Percentiles rank a stretch among this genome's conserved stretches.
Evolutionary conservation across 495 filamentous ascomycete genomes (phyloP).

Genomic region (Penicillium cosmopolitanum): DNA sequence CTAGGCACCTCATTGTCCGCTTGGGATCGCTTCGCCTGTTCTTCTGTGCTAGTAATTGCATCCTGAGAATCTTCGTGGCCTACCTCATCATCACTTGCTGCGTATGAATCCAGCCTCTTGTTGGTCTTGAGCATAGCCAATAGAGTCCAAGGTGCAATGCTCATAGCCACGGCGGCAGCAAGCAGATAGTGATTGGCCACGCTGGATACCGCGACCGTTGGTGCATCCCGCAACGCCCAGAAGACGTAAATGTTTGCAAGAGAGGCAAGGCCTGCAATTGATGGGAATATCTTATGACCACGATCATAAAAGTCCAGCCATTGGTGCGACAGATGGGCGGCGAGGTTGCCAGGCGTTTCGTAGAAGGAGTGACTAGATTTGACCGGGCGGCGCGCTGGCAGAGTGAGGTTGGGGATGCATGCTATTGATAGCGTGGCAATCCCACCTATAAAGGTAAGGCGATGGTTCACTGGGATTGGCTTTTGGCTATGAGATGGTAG

Average conservation of each 20-base stretch:
- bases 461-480: no score
- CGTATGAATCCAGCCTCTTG: neutral
- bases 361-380: conserved; percentile 9
- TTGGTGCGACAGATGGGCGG: conserved; percentile 31
- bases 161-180: neutral
- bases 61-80: neutral
- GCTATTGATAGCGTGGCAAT: conserved; percentile 29
- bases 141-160: neutral
- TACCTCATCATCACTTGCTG: neutral
- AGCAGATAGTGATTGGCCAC: neutral
- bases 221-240: conserved; percentile 24
- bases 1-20: neutral
- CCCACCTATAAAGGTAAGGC: conserved; percentile 21
- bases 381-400: conserved; percentile 22
- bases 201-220: neutral
- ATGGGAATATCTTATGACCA: conserved; percentile 32
- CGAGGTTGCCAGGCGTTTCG: conserved; percentile 18
- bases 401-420: conserved; percentile 28
- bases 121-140: conserved; percentile 6
- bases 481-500: neutral
- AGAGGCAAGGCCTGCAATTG: conserved; percentile 21
- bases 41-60: neutral
- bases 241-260: conserved; percentile 37
- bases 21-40: neutral
- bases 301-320: conserved; percentile 35